Percentiles rank a stretch among this genome's conserved stretches.
Conservation (phyloP, 116 monocot species). For the Thalassia testudinum region DNA sequence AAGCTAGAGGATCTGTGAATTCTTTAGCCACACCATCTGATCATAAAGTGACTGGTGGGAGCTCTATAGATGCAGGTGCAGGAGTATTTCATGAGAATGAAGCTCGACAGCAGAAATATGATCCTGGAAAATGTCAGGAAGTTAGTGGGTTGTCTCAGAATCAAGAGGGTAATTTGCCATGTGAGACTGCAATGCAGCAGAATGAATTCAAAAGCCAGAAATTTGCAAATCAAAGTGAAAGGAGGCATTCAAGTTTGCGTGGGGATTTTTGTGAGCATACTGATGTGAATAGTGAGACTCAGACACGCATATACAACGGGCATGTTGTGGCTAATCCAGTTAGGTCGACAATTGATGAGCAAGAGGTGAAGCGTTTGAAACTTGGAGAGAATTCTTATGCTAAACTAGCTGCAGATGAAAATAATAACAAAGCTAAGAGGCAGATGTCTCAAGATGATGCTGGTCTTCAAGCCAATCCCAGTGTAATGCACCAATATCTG, state of each 20-base stretch:
- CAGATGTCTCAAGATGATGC: neutral
- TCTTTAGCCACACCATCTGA: neutral
- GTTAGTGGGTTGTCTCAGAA: too few relatives aligned
- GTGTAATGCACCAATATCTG: slow-evolving; percentile 1
- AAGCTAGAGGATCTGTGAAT: neutral
- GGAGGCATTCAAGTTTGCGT: neutral
- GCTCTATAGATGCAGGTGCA: neutral
- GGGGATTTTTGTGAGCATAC: neutral
- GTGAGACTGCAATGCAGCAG: neutral
- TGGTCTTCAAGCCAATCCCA: neutral
- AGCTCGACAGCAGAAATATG: neutral
- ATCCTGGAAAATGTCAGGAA: too few relatives aligned
- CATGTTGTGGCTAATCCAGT: neutral
- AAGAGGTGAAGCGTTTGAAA: slow-evolving; percentile 3
- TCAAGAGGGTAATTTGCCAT: too few relatives aligned
- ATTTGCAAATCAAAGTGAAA: slow-evolving; percentile 5
- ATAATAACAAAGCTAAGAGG: neutral
- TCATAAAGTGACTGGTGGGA: neutral
- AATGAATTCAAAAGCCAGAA: slow-evolving; percentile 1
- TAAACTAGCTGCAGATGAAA: slow-evolving; percentile 1
- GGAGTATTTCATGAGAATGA: neutral
- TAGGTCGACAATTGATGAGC: neutral
- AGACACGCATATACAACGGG: neutral
- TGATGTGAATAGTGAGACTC: neutral
- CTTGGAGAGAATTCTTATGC: neutral